Conservation (phyloP, 768 basidiomycete genomes). For the Amanita rubescens region DNA sequence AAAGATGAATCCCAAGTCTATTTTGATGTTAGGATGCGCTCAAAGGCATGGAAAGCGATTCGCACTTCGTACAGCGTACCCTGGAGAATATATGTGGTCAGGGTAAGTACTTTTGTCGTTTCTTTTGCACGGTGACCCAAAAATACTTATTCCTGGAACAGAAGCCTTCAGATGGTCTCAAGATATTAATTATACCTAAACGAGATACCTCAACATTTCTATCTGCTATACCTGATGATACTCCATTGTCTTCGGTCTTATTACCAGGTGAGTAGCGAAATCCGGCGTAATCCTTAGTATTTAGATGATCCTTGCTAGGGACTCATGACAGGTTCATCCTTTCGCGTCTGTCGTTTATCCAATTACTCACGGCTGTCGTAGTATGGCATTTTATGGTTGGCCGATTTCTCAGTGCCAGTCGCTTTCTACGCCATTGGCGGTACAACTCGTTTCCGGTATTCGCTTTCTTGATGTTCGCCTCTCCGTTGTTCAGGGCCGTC, state of each 20-base stretch:
- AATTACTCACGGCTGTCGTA: conserved; percentile 16
- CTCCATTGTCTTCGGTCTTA: conserved; percentile 64
- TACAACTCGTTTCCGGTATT: conserved; percentile 72
- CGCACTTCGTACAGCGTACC: background rate
- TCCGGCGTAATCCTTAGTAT: conserved; percentile 3
- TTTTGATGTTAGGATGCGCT: background rate
- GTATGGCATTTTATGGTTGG: conserved; percentile 82
- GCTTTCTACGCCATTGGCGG: conserved; percentile 45
- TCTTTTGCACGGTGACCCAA: background rate
- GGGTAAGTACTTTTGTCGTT: background rate
- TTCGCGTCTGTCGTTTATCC: background rate
- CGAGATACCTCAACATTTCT: conserved; percentile 51
- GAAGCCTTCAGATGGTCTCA: conserved; percentile 5
- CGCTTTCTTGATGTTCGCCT: conserved; percentile 80
- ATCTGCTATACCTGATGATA: conserved; percentile 54
- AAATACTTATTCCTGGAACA: background rate
- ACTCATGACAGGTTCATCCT: conserved; percentile 58
- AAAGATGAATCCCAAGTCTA: background rate
- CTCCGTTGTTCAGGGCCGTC: conserved; percentile 49
- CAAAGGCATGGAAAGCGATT: background rate
- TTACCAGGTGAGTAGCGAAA: conserved; percentile 56
- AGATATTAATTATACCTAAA: conserved; percentile 50
- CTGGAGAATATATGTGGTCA: conserved; percentile 4
- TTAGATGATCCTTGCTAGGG: conserved; percentile 24
- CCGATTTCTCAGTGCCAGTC: conserved; percentile 85